A percentile compares a stretch with the other conserved stretches of the same genome.
Conservation (phyloP, 208 protist genomes). For the Trypanosoma lewisi region DNA sequence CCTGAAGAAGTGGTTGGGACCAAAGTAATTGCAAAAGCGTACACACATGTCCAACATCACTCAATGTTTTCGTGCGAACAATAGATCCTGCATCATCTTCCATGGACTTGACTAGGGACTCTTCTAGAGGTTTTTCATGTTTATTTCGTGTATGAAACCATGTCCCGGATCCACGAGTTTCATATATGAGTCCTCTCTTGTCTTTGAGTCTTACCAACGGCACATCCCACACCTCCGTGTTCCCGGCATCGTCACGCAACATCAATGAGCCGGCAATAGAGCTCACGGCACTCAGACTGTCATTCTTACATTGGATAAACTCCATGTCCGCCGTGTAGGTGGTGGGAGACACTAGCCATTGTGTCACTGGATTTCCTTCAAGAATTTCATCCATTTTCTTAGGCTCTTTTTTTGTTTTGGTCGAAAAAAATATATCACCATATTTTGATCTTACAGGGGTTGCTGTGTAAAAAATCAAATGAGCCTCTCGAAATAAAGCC, state of each 20-base stretch:
- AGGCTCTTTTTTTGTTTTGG: background rate
- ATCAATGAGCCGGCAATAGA: slow-evolving; percentile 14
- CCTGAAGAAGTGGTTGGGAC: slow-evolving; percentile 22
- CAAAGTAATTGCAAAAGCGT: slow-evolving; percentile 12
- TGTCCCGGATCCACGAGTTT: no score
- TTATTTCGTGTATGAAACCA: background rate
- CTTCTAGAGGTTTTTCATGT: background rate
- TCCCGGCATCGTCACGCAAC: slow-evolving; percentile 18
- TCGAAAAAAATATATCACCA: background rate
- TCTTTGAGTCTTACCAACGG: slow-evolving; percentile 13
- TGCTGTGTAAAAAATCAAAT: slow-evolving; percentile 5
- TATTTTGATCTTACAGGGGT: background rate
- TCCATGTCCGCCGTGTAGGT: slow-evolving; percentile 12
- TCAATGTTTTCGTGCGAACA: background rate
- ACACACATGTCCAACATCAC: background rate
- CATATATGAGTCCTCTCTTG: slow-evolving; percentile 12
- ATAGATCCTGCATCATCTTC: slow-evolving; percentile 4
- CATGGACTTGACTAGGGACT: background rate
- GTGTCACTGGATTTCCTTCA: background rate
- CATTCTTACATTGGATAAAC: background rate
- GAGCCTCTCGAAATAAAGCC: slow-evolving; percentile 1
- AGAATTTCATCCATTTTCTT: background rate
- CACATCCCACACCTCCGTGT: slow-evolving; percentile 13
- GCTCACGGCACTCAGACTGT: background rate
- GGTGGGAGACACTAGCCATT: background rate